Conservation (phyloP, 164 flowering plant species). For the Hamamelis virginiana region DNA sequence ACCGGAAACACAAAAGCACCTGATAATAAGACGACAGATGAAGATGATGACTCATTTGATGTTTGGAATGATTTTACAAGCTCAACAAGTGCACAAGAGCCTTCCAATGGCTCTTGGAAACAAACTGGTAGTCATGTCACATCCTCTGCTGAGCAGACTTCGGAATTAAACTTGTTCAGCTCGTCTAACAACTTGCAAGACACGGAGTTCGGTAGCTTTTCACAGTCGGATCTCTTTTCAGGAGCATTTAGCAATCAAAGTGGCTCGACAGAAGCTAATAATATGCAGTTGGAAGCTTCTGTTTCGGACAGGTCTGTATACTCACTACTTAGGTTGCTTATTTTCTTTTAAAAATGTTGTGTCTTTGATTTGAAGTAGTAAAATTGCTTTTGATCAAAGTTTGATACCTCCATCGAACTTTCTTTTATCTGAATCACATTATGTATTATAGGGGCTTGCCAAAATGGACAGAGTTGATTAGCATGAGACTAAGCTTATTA, state of each 20-base stretch:
- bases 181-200: slow-evolving; percentile 22
- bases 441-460: no score
- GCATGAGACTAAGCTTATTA: no score
- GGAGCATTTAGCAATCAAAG: slow-evolving; percentile 26
- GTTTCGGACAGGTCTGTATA: slow-evolving; percentile 40
- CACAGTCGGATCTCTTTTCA: slow-evolving; percentile 31
- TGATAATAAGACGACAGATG: slow-evolving; percentile 13
- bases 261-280: slow-evolving; percentile 19
- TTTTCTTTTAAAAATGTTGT: not conserved
- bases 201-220: slow-evolving; percentile 32
- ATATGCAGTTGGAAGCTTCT: slow-evolving; percentile 24
- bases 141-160: slow-evolving; percentile 19
- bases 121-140: slow-evolving; percentile 13
- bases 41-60: slow-evolving; percentile 38
- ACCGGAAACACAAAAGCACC: slow-evolving; percentile 13
- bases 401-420: not conserved
- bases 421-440: not conserved
- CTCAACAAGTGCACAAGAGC: slow-evolving; percentile 28
- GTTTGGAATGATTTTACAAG: slow-evolving; percentile 52
- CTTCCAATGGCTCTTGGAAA: slow-evolving; percentile 21
- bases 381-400: not conserved
- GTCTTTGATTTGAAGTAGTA: not conserved
- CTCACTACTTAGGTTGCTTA: not conserved
- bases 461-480: no score
- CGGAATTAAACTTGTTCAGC: slow-evolving; percentile 27